Evolutionary conservation across 441 rosid species (phyloP).

Genomic region (Populus hybrid): DNA sequence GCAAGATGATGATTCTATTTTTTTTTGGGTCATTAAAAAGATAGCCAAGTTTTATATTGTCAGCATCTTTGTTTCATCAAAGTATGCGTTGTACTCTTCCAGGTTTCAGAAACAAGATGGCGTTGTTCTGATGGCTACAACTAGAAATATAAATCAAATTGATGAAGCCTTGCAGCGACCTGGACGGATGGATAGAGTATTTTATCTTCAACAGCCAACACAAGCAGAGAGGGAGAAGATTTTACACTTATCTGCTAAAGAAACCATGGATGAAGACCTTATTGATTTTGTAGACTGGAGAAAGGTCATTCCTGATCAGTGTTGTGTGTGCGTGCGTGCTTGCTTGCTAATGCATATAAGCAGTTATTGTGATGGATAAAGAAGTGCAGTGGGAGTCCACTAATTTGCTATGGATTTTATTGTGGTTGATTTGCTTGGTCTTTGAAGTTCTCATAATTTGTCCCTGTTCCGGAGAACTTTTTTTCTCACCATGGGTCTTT

Average conservation of each 20-base stretch:
- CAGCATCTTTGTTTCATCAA: constrained; percentile 14
- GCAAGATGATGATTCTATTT: neutral
- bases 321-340: neutral
- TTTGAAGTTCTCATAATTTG: no score
- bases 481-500: neutral
- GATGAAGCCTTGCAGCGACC: constrained; percentile 95
- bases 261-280: constrained; percentile 84
- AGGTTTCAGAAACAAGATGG: constrained; percentile 99
- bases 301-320: constrained; percentile 48
- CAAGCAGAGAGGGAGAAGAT: constrained; percentile 92
- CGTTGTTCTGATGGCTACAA: constrained; percentile 96
- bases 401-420: neutral
- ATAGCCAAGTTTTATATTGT: neutral
- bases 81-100: constrained; percentile 16
- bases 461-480: neutral
- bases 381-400: neutral
- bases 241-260: constrained; percentile 69
- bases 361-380: neutral
- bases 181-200: constrained; percentile 97
- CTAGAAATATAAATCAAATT: constrained; percentile 85
- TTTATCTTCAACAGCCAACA: constrained; percentile 90
- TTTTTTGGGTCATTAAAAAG: neutral
- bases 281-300: constrained; percentile 84
- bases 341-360: neutral
- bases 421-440: neutral